phyloP scores from a whole-genome alignment of 2,329 filamentous ascomycete species.

The Botrytis deweyae region DNA sequence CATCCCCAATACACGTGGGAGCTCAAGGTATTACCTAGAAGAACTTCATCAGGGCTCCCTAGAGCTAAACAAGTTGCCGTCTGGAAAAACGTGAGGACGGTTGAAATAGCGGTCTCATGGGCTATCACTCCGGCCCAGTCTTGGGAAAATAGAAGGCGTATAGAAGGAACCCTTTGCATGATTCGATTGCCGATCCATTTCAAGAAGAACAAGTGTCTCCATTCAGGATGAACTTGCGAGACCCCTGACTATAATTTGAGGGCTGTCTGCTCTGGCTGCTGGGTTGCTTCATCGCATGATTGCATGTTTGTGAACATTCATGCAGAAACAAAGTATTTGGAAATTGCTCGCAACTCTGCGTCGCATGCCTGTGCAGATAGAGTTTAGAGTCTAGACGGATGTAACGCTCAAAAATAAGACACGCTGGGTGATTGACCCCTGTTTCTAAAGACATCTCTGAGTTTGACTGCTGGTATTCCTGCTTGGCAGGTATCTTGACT shows the following conservation, averaged over 20 bases:
- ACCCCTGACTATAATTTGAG: not conserved
- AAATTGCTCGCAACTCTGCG: conserved; percentile 9
- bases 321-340: not conserved
- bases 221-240: conserved; percentile 15
- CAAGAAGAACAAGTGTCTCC: not conserved
- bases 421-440: conserved; percentile 1
- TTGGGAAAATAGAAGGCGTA: not conserved
- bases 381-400: not conserved
- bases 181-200: conserved; percentile 13
- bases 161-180: conserved; percentile 6
- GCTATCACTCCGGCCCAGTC: not conserved
- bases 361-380: not conserved
- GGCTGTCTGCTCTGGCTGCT: not conserved
- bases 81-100: conserved; percentile 10
- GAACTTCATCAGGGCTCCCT: conserved; percentile 10
- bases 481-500: conserved; percentile 11
- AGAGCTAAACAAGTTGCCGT: conserved; percentile 2
- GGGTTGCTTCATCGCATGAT: conserved; percentile 5
- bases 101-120: not conserved
- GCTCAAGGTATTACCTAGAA: conserved; percentile 19
- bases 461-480: not conserved
- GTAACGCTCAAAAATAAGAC: conserved; percentile 8
- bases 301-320: conserved; percentile 3
- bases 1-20: conserved; percentile 11
- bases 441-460: not conserved